Conservation (phyloP, 1,284 basidiomycete genomes). For the Omphalotus olearius region DNA sequence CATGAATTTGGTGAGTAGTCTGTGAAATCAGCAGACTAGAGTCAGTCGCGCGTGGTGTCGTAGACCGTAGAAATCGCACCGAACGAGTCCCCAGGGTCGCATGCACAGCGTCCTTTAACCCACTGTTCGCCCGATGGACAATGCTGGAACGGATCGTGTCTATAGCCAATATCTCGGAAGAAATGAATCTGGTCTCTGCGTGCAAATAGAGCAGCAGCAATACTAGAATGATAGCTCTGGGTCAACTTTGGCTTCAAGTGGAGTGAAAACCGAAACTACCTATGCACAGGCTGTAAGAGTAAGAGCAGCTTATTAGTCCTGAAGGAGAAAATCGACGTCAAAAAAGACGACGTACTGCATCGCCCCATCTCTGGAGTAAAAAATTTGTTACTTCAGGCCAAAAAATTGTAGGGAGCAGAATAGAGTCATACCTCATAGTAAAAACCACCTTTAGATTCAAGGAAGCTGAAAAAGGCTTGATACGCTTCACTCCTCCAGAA, state of each 20-base stretch:
- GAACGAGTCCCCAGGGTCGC: constrained; percentile 37
- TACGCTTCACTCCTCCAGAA: constrained; percentile 82
- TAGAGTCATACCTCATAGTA: constrained; percentile 66
- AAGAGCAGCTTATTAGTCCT: background rate
- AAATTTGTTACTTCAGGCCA: background rate
- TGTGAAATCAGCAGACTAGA: background rate
- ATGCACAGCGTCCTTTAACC: constrained; percentile 36
- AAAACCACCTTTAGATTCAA: constrained; percentile 80
- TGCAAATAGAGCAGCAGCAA: constrained; percentile 74
- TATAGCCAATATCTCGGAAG: constrained; percentile 59
- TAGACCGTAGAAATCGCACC: constrained; percentile 26
- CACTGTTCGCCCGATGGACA: constrained; percentile 45
- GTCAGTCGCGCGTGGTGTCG: background rate
- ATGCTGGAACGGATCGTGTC: constrained; percentile 45
- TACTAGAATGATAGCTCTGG: constrained; percentile 56
- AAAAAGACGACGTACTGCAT: constrained; percentile 25
- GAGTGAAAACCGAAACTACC: constrained; percentile 14
- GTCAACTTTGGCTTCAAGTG: too few relatives aligned
- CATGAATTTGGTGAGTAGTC: constrained; percentile 18
- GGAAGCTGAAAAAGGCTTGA: constrained; percentile 69
- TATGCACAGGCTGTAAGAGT: constrained; percentile 45
- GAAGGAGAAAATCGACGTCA: background rate
- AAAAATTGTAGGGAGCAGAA: background rate
- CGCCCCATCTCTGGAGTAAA: constrained; percentile 70
- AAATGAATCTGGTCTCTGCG: constrained; percentile 72